phyloP scores from a whole-genome alignment of 2,329 filamentous ascomycete species.

The Fusarium sp. region DNA sequence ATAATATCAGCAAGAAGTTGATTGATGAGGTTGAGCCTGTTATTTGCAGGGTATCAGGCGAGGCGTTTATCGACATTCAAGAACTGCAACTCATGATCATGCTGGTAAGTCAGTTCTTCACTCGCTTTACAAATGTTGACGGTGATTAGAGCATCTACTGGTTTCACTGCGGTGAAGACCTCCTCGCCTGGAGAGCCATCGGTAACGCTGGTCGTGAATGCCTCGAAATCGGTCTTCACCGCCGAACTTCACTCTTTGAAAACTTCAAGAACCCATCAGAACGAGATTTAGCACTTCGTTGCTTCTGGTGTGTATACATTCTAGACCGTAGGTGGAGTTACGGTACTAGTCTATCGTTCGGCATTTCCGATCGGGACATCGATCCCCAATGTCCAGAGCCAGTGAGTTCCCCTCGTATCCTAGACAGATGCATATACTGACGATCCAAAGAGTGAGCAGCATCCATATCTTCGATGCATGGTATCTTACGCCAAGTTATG shows the following conservation, averaged over 20 bases:
- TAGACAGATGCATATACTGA: fast-evolving
- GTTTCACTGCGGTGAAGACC: conserved; percentile 5
- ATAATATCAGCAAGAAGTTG: conserved; percentile 2
- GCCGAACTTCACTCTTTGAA: background rate
- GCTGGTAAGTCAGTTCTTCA: background rate
- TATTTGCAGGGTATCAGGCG: conserved; percentile 2
- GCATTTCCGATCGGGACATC: conserved; percentile 1
- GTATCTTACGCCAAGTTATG: background rate
- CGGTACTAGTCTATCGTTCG: conserved; percentile 1
- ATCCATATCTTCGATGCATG: conserved; percentile 3
- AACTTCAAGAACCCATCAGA: background rate
- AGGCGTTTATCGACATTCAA: background rate
- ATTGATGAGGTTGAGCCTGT: conserved; percentile 7
- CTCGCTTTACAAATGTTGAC: too few relatives aligned
- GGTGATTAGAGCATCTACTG: conserved; percentile 3
- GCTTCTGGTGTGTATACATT: conserved; percentile 9
- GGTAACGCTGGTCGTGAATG: background rate
- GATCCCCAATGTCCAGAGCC: conserved; percentile 1
- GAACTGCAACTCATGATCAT: conserved; percentile 9
- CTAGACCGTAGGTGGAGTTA: conserved; percentile 4
- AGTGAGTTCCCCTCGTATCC: background rate
- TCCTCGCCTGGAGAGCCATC: conserved; percentile 9
- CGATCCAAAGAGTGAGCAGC: background rate
- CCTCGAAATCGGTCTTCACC: background rate
- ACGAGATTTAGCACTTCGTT: background rate